Percentiles rank a stretch among this genome's conserved stretches.
Conservation (phyloP, 148 eudicot species). For the Rhododendron vialii region DNA sequence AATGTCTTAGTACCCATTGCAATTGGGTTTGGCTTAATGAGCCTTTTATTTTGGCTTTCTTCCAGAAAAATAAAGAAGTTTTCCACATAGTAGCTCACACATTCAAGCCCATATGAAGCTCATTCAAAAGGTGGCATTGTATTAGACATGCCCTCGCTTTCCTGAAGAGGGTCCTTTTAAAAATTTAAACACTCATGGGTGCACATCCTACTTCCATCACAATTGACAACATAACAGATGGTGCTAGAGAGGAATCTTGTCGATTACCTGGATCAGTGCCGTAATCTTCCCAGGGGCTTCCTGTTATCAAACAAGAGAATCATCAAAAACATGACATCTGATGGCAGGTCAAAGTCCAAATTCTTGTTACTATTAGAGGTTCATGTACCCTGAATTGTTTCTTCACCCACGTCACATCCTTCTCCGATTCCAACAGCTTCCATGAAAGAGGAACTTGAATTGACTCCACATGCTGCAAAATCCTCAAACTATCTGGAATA, state of each 20-base stretch:
- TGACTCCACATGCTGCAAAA: slow-evolving; percentile 74
- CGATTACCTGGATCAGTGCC: slow-evolving; percentile 54
- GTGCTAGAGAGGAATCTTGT: not conserved
- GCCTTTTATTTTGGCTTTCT: not conserved
- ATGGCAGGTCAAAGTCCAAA: slow-evolving; percentile 9
- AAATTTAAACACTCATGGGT: not conserved
- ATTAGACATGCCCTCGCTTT: not conserved
- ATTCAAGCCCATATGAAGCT: not conserved
- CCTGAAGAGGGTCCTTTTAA: not conserved
- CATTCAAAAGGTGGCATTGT: not conserved
- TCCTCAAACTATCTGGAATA: slow-evolving; percentile 66
- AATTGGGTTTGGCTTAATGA: not conserved
- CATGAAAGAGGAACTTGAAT: slow-evolving; percentile 63
- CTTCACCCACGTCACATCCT: slow-evolving; percentile 56
- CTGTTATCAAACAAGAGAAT: slow-evolving; percentile 30
- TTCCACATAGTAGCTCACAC: not conserved
- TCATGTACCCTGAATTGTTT: slow-evolving; percentile 53
- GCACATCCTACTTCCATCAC: not conserved
- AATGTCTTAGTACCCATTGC: not conserved
- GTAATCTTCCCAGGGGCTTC: slow-evolving; percentile 66
- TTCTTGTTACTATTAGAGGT: not conserved
- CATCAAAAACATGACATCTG: not conserved
- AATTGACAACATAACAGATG: not conserved
- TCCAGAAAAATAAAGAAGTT: not conserved
- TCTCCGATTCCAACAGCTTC: slow-evolving; percentile 46